Base-by-base conservation (phyloP, 2,329 filamentous ascomycete genomes). In the Pseudocercospora vitis region DNA sequence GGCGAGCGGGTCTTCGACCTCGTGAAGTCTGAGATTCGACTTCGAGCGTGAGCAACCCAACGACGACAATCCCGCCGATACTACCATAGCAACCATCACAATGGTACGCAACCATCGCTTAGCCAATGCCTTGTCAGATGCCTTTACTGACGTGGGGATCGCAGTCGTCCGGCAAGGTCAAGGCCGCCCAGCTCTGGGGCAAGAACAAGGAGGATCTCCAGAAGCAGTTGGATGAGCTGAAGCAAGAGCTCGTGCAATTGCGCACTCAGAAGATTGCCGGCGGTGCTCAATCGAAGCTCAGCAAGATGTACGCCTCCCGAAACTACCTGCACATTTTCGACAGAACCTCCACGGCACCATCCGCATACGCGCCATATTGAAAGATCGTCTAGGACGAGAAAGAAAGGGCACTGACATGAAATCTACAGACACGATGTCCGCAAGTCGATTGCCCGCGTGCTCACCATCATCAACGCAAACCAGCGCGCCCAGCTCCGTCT, bases 381-480 rank as follows among this genome's bases (percentile, higher is more conserved):
- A 37, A 14, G 7, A n/a, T 35, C 28, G 16, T 8, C 18, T 9
- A 24, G 28, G 37, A 48, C 48, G 24, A 53, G 32, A 44, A 46
- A 49, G 32, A 49, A 50, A 44, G 33, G 47, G 32, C 29, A 57
- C 55, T 57, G 47, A 61, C 56, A 45, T 40, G 28, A 7, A 14
- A 14, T 31, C 29, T 56, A 63, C 70, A 96, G 91, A 81, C 90
- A 96, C 83, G 95, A 99, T 78, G 84, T 99, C 77, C 91, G 94
- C 84, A 99, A 99, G 86, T 96, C 91, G 66, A 96, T 99, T 79
- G 95, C 94, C 74, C 91, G 92, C 75, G 89, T 96, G 79, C 87
- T 99, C 72, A 99, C 94, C 78, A 85, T 99, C 82, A 96, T 99
- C 87, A 99, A 97, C 85, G 88, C 91, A 80, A 97, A 95, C 86